Percentiles rank a stretch among this genome's conserved stretches.
These are phyloP conservation scores for Stellera chamaejasme DNA, from an alignment of 345 rosid genomes.

Conservation along the genomic window DNA sequence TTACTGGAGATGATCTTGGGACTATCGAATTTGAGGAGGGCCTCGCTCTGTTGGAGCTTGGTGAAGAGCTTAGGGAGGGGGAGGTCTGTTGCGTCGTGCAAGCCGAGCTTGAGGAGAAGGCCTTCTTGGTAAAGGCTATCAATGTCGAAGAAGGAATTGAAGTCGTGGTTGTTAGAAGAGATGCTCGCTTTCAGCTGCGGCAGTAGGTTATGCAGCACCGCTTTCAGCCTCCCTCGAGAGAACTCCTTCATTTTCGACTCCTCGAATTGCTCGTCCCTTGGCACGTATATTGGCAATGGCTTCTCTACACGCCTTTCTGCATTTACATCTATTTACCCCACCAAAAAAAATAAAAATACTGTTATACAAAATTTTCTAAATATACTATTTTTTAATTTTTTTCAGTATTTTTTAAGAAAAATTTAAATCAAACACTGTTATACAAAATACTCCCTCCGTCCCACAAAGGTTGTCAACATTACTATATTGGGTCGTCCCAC, in stretches of 20 bases:
- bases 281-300: slow-evolving; percentile 86
- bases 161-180: slow-evolving; percentile 54
- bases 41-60: slow-evolving; percentile 58
- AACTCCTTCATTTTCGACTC: slow-evolving; percentile 62
- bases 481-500: too few species aligned
- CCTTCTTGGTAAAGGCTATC: slow-evolving; percentile 90
- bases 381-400: too few species aligned
- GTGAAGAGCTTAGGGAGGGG: slow-evolving; percentile 55
- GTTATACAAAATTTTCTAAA: too few species aligned
- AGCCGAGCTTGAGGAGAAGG: slow-evolving; percentile 67
- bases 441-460: too few species aligned
- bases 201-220: slow-evolving; percentile 67
- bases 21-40: slow-evolving; percentile 76
- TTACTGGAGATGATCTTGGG: slow-evolving; percentile 84
- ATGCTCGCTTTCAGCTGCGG: slow-evolving; percentile 82
- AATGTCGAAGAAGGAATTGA: slow-evolving; percentile 60
- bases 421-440: too few species aligned
- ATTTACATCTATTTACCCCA: slow-evolving; percentile 29
- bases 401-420: too few species aligned
- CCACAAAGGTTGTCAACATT: too few species aligned
- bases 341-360: too few species aligned
- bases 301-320: slow-evolving; percentile 92
- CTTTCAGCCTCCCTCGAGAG: slow-evolving; percentile 71
- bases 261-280: slow-evolving; percentile 93
- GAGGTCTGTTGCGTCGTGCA: slow-evolving; percentile 67